Conservation (phyloP, 345 rosid genomes). For the Eucalyptus regnans region DNA sequence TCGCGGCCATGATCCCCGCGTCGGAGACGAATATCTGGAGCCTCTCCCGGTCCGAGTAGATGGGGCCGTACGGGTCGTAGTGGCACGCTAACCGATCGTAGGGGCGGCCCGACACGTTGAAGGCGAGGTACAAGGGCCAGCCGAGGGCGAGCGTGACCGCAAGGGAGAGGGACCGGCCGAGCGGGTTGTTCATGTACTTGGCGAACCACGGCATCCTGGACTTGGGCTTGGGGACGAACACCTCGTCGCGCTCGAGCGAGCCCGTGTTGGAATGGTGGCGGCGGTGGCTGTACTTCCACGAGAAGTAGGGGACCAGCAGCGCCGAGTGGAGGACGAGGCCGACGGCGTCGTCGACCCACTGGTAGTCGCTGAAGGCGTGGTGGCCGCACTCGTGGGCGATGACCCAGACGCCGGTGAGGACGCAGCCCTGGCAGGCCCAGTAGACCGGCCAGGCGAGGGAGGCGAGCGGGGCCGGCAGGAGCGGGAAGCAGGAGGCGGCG, state of each 20-base stretch:
- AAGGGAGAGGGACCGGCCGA: constrained; percentile 20
- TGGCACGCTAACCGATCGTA: constrained; percentile 39
- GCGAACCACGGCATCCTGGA: constrained; percentile 8
- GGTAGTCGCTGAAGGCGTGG: constrained; percentile 57
- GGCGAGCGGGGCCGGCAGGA: constrained; percentile 19
- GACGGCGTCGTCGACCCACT: constrained; percentile 41
- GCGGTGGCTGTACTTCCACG: constrained; percentile 64
- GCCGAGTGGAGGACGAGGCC: constrained; percentile 50
- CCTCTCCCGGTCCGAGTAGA: constrained; percentile 35
- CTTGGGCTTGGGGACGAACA: constrained; percentile 45
- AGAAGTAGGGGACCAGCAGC: constrained; percentile 50
- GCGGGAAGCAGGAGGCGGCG: constrained; percentile 27
- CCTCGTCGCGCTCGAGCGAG: constrained; percentile 54
- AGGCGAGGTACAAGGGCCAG: constrained; percentile 33
- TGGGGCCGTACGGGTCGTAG: constrained; percentile 37
- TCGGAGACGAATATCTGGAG: constrained; percentile 38
- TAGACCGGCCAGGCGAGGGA: constrained; percentile 45
- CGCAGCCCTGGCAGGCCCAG: constrained; percentile 49
- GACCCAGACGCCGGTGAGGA: constrained; percentile 53
- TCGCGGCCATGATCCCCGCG: constrained; percentile 21
- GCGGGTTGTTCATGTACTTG: constrained; percentile 34
- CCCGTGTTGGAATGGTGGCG: constrained; percentile 65
- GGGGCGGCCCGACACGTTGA: constrained; percentile 33
- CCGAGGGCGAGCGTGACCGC: constrained; percentile 23
- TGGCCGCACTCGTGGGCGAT: constrained; percentile 67